These are phyloP conservation scores for Rhipidocladum racemiflorum DNA, from an alignment of 176 grass and related monocot genomes.

Conservation along the genomic window DNA sequence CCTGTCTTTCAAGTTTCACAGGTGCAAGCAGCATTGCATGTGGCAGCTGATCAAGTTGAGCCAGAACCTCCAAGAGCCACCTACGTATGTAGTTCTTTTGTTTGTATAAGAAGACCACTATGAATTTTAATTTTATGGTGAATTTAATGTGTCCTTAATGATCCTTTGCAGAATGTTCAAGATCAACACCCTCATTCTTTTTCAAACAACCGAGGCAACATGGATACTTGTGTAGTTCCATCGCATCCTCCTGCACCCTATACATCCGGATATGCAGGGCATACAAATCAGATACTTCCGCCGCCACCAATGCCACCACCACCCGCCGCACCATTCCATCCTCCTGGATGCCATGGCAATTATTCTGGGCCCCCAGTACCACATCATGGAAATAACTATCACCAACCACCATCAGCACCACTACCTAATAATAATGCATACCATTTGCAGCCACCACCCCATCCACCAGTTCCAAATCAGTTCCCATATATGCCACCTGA, in stretches of 20 bases:
- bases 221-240: slow-evolving; percentile 36
- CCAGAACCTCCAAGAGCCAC: slow-evolving; percentile 18
- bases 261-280: slow-evolving; percentile 50
- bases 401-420: slow-evolving; percentile 43
- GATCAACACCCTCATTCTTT: slow-evolving; percentile 48
- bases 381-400: slow-evolving; percentile 73
- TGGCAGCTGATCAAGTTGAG: slow-evolving; percentile 34
- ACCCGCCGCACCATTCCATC: slow-evolving; percentile 17
- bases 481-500: slow-evolving; percentile 64
- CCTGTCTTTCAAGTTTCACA: slow-evolving; percentile 38
- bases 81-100: slow-evolving; percentile 41
- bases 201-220: slow-evolving; percentile 38
- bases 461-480: slow-evolving; percentile 56
- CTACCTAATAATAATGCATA: slow-evolving; percentile 53
- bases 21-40: slow-evolving; percentile 30
- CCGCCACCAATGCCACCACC: slow-evolving; percentile 11
- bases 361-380: slow-evolving; percentile 36
- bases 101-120: slow-evolving; percentile 1
- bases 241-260: slow-evolving; percentile 51
- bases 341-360: slow-evolving; percentile 40
- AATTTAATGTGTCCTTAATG: slow-evolving; percentile 18
- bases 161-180: slow-evolving; percentile 71
- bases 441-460: slow-evolving; percentile 64
- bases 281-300: slow-evolving; percentile 57
- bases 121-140: neutral